A percentile compares a stretch with the other conserved stretches of the same genome.
phyloP scores from a whole-genome alignment of 2,329 filamentous ascomycete genomes.

The Cercospora sp. region DNA sequence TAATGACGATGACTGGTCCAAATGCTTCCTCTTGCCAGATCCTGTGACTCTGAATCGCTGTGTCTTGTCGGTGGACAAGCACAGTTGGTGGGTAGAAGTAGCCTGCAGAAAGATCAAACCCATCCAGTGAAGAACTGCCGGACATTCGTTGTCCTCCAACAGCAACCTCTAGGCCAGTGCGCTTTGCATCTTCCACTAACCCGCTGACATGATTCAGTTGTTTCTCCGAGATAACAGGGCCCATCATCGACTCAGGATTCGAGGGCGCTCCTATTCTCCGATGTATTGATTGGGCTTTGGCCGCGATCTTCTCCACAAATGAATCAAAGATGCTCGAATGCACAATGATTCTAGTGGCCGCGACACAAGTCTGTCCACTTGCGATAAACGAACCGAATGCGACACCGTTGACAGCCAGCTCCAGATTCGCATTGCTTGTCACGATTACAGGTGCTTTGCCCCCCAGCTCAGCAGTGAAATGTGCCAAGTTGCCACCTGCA shows the following conservation, averaged over 20 bases:
- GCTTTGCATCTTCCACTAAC: constrained; percentile 67
- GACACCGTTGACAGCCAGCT: constrained; percentile 59
- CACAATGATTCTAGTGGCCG: constrained; percentile 56
- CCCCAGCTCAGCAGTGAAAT: constrained; percentile 59
- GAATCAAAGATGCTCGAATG: constrained; percentile 53
- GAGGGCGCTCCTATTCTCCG: constrained; percentile 64
- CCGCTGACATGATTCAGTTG: constrained; percentile 64
- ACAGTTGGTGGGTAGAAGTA: constrained; percentile 52
- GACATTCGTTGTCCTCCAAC: constrained; percentile 49
- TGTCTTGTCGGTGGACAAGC: constrained; percentile 31
- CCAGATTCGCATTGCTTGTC: constrained; percentile 50
- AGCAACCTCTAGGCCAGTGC: constrained; percentile 50
- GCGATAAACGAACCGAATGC: constrained; percentile 56
- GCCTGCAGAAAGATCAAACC: constrained; percentile 52
- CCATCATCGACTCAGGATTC: constrained; percentile 67
- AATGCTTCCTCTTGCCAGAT: constrained; percentile 55
- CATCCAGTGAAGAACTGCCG: constrained; percentile 53
- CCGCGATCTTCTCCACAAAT: constrained; percentile 60
- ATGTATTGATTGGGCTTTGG: constrained; percentile 67
- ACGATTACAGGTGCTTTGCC: constrained; percentile 59
- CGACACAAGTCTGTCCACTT: constrained; percentile 60
- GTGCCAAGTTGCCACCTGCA: constrained; percentile 64
- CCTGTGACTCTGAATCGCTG: constrained; percentile 26
- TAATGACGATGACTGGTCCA: constrained; percentile 45
- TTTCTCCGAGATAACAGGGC: constrained; percentile 60